Conservation (phyloP, 225 moss, liverwort and hornwort species). For the Physcomitrium patens region DNA sequence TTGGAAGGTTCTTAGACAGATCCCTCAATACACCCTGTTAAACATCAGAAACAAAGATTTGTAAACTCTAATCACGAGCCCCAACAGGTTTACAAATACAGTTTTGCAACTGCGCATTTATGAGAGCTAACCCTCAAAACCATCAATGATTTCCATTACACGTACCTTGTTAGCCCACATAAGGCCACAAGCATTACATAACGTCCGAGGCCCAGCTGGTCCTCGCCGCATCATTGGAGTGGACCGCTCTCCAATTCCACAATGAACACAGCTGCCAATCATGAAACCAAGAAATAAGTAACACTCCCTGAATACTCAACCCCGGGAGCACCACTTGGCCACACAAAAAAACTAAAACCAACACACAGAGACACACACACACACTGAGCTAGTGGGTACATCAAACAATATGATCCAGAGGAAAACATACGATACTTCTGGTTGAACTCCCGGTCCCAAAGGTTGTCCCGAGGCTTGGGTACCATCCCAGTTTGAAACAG, state of each 20-base stretch:
- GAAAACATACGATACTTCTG: constrained; percentile 75
- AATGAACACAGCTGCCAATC: constrained; percentile 81
- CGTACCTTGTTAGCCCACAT: constrained; percentile 92
- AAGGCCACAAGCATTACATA: constrained; percentile 82
- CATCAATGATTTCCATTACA: background rate
- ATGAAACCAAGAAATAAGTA: constrained; percentile 22
- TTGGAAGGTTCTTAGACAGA: constrained; percentile 72
- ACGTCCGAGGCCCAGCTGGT: constrained; percentile 75
- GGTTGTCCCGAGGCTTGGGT: constrained; percentile 62
- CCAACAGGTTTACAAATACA: background rate
- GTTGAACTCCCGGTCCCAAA: constrained; percentile 57
- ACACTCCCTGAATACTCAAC: background rate
- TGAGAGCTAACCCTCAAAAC: background rate
- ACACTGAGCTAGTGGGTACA: background rate
- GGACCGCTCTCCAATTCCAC: constrained; percentile 84
- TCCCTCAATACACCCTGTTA: constrained; percentile 80
- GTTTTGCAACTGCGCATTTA: background rate
- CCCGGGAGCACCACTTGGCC: background rate
- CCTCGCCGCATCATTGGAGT: constrained; percentile 91
- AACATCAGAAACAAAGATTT: background rate
- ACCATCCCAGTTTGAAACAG: constrained; percentile 76
- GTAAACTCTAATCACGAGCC: background rate
- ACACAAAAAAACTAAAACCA: background rate
- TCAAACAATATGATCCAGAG: constrained; percentile 1
- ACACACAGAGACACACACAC: no score